Base-by-base conservation (phyloP, 1,139 yeast genomes). In the Pichia inconspicua region DNA sequence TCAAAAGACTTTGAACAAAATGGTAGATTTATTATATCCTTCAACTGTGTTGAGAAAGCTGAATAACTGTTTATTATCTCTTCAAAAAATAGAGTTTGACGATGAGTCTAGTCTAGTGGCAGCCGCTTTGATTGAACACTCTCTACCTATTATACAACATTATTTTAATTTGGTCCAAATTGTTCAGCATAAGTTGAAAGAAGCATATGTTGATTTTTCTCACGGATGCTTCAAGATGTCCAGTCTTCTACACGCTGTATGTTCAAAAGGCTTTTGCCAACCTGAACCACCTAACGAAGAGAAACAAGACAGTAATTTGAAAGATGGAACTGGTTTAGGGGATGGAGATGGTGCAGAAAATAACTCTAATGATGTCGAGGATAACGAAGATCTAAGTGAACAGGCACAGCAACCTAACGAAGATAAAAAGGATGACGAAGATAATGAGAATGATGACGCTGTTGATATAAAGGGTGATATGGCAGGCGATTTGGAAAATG, bases 401-500 rank as follows among this genome's bases (percentile, higher is more conserved):
- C 83, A 87, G 60, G 96, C 96, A 2, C 95, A 89, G 62, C 79
- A 82, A 47, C 86, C 83, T 9, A 87, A 89, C 59, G 80, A 84
- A 50, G 94, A 88, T 34, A 78, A 84, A 52, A 77, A 83, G 17
- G 73, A 81, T 35, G 80, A 81, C 19, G 76, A 79, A 4, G 76
- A 72, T 25, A 82, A 78, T 17, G 77, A 80, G 25, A 78, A 83
- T 34, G 74, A 85, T 41, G 85, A 87, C 60, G 97, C 96, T 8
- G 89, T 87, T 45, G 96, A 88, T 48, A 85, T 90, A 65, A 96
- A 89, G 59, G 97, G 97, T 34, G 97, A 92, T 60, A 87, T 92
- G 95, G 96, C 94, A 25, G 97, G 97, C 45, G 83, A 88, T 39
- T 66, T 85, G 28, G 97, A 89, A 66, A 89, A 88, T 55, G 75